Evolutionary conservation across 2,329 filamentous ascomycete genomes (phyloP).

Genomic region (Neofusicoccum kwambonambiense): DNA sequence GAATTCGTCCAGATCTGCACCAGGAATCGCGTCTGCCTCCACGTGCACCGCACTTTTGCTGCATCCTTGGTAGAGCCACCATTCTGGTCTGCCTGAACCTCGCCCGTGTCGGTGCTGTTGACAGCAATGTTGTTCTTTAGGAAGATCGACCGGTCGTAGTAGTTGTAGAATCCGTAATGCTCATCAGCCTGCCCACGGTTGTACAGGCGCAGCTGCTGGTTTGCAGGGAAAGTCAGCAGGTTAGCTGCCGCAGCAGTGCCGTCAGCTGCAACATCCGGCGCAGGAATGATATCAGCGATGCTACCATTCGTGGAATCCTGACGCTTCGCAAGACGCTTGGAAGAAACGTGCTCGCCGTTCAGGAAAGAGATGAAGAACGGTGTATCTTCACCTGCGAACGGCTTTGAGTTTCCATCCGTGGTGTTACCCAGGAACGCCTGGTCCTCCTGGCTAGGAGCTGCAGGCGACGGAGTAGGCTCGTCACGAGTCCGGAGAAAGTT

Average conservation of each 20-base stretch:
- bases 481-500: slow-evolving; percentile 30
- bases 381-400: slow-evolving; percentile 80
- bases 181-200: slow-evolving; percentile 78
- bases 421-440: slow-evolving; percentile 81
- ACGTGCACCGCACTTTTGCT: slow-evolving; percentile 55
- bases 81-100: slow-evolving; percentile 46
- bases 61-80: slow-evolving; percentile 50
- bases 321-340: slow-evolving; percentile 38
- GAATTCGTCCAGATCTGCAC: slow-evolving; percentile 63
- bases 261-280: slow-evolving; percentile 62
- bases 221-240: slow-evolving; percentile 66
- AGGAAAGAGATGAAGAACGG: slow-evolving; percentile 84
- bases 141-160: slow-evolving; percentile 86
- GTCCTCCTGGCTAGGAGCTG: slow-evolving; percentile 64
- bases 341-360: slow-evolving; percentile 28
- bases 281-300: slow-evolving; percentile 58
- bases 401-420: slow-evolving; percentile 68
- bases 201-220: slow-evolving; percentile 79
- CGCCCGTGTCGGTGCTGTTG: slow-evolving; percentile 38
- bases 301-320: slow-evolving; percentile 31
- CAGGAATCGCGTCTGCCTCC: slow-evolving; percentile 59
- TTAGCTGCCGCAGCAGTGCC: slow-evolving; percentile 71
- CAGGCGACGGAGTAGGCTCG: slow-evolving; percentile 49
- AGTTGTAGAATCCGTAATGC: slow-evolving; percentile 92
- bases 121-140: slow-evolving; percentile 60